These are phyloP conservation scores for Citrus mangshanensis DNA, from an alignment of 345 rosid genomes.

Conservation along the genomic window DNA sequence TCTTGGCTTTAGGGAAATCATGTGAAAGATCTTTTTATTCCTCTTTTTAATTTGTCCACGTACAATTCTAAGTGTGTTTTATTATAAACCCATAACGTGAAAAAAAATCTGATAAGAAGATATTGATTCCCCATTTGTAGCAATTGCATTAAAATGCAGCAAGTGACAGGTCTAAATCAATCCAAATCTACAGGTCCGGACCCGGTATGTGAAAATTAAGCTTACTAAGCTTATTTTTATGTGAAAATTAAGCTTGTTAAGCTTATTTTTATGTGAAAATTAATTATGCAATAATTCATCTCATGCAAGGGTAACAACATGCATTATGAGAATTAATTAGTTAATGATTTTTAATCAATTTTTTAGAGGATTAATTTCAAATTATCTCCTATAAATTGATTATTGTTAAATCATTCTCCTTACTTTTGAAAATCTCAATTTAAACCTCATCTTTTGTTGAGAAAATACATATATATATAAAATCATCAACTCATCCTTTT, in stretches of 20 bases:
- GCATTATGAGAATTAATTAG: no score
- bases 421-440: no score
- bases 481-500: no score
- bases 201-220: neutral
- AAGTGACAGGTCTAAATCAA: neutral
- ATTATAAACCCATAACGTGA: neutral
- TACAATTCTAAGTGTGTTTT: neutral
- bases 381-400: no score
- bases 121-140: constrained; percentile 1
- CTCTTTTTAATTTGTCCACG: no score
- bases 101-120: neutral
- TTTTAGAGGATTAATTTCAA: no score
- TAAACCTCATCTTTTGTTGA: no score
- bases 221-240: neutral
- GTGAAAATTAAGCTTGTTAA: neutral
- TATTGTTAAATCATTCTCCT: no score
- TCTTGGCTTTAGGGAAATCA: neutral
- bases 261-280: neutral
- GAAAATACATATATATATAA: no score
- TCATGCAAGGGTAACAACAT: no score
- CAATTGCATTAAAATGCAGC: neutral
- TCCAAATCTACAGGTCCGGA: neutral
- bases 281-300: neutral
- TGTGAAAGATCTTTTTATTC: neutral
- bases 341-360: no score